Base-by-base conservation (phyloP, 495 filamentous ascomycete species). In the Antarctomyces pellizariae region DNA sequence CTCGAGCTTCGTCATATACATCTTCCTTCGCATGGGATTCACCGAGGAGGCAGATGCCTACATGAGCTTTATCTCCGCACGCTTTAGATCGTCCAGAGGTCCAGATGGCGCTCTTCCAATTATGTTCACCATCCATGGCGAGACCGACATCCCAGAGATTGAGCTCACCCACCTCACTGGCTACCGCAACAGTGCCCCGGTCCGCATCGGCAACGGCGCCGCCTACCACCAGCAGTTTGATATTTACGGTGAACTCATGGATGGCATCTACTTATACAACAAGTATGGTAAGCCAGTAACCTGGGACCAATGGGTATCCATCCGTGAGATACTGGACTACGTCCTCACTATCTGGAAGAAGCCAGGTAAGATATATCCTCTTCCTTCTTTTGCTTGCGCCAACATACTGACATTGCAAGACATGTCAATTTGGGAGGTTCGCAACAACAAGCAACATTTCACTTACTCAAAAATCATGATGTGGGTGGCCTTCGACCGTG, bases 361-460 rank as follows among this genome's bases (percentile, higher is more conserved):
- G n/a, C n/a, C n/a, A 33, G 43, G 53, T 56, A 39, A 26, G 38
- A 7, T 34, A 5, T 8, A 17, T 7, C 18, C 14, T 9, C 17
- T 22, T 21, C 0, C 11, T 7, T 16, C 17, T 5, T 6, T 21
- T 5, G 7, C 13, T 21, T 5, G 14, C 7, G 6, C 8, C 5
- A 9, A 6, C 24, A 9, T 7, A 25, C 32, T 36, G 8, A 37
- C 37, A 28, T 16, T 15, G 12, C 64, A 67, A 11, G 72, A 78
- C 44, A 75, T 75, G 70, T 73, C 67, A 9, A 76, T 78, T 38
- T 76, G 72, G 72, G 72, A 78, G 42, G 71, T 74, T 11, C 62
- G 71, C 27, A 71, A 70, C 23, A 52, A 65, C 33, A 67, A 69
- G 43, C 69, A 76, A 39, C 61, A 75, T 42, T 78, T 75, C 35